Evolutionary conservation across 75 land plant genomes (phyloP).

Genomic region (Cunninghamia lanceolata): DNA sequence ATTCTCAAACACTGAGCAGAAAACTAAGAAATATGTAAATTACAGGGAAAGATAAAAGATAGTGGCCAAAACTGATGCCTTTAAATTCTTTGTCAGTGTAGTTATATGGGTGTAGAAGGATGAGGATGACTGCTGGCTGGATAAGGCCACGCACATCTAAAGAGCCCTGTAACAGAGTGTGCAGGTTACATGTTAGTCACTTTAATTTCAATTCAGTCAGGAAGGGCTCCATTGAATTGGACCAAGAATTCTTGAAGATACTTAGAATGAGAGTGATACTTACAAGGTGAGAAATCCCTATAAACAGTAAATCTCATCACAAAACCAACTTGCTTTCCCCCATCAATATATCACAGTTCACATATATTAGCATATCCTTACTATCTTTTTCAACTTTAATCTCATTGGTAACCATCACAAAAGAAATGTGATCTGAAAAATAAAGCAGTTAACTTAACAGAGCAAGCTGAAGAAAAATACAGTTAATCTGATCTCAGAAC

Average conservation of each 20-base stretch:
- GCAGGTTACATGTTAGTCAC: neutral
- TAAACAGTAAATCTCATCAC: neutral
- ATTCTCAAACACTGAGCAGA: too few relatives aligned
- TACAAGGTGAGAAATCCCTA: neutral
- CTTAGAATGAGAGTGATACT: neutral
- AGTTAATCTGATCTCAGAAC: neutral
- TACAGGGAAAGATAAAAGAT: too few relatives aligned
- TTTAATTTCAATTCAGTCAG: neutral
- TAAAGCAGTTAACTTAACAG: neutral
- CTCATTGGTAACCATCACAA: neutral
- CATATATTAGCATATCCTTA: neutral
- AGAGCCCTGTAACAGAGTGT: neutral
- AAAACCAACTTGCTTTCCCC: neutral
- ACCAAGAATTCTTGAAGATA: neutral
- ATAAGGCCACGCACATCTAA: neutral
- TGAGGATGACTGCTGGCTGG: neutral
- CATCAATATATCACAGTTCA: neutral
- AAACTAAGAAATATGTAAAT: too few relatives aligned
- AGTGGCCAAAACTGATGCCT: too few relatives aligned
- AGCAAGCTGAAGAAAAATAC: constrained; percentile 1
- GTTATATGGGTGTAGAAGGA: neutral
- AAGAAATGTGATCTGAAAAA: neutral
- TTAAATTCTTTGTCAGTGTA: too few relatives aligned
- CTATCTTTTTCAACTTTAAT: neutral
- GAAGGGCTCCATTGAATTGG: neutral